Evolutionary conservation across 805 yeast species (phyloP), one percentile per base, ranked within the genome.

Genomic region (Diddensiella transvaalensis): DNA sequence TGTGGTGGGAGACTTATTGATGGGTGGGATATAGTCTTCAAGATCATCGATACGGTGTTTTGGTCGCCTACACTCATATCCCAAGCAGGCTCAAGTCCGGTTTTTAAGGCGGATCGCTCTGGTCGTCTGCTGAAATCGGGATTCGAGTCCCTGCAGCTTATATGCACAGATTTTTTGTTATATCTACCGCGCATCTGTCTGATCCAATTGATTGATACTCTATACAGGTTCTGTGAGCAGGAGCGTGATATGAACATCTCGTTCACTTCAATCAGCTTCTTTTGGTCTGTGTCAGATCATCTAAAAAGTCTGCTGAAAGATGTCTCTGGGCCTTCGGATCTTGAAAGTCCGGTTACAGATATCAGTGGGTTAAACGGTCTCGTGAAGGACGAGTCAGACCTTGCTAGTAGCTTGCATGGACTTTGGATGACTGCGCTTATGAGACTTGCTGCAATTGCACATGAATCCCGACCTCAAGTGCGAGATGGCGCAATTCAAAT

Each of bases 401-500:
- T 50, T 3, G 30, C 47, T 3, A 45, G 47, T 11, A 57, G 57
- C 37, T 51, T 59, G 3, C 67, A 71, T 42, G 73, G 74, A 0
- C 58, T 85, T 18, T 79, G 93, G 93, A 61, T 83, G 17, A 77
- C 85, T 58, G 65, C 89, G 38, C 66, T 87, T 46, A 70, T 77
- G 5, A 75, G 78, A 26, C 65, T 91, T 32, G 81, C 88, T 0
- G 73, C 74, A 19, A 75, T 88, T 21, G 77, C 90, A 0, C 62
- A 69, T 22, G 95, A 85, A 55, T 59, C 72, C 2, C 74, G 96
- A 47, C 76, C 82, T 1, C 95, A 89, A 57, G 96, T 91, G 0
- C 75, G 95, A 52, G 89, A 88, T 58, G 96, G 96, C 1, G 82
- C 96, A 0, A 77, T 88, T 13, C 95, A 89, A 61, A 91, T 96